Conservation (phyloP, 129 eudicot genomes). For the Heracleum sosnowskyi region DNA sequence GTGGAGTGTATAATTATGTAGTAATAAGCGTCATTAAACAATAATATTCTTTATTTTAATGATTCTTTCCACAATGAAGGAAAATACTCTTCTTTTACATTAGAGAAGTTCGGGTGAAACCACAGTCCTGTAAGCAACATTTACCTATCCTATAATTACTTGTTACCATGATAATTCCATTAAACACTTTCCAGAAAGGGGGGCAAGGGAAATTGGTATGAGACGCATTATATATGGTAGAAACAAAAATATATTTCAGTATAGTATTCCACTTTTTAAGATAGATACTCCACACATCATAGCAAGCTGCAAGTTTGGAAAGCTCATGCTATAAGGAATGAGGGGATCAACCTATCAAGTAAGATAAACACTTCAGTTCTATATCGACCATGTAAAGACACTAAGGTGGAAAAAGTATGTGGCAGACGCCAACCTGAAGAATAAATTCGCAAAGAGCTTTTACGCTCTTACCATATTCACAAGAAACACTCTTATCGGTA, state of each 20-base stretch:
- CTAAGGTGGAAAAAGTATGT: background rate
- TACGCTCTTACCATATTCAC: background rate
- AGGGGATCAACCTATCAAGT: background rate
- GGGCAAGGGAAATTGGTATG: background rate
- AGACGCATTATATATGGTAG: background rate
- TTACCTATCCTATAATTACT: background rate
- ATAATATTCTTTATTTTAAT: background rate
- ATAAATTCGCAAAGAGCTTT: background rate
- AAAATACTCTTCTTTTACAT: too few relatives aligned
- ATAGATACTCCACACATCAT: background rate
- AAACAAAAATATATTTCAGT: background rate
- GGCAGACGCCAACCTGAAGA: background rate
- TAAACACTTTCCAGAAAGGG: background rate
- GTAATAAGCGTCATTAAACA: too few relatives aligned
- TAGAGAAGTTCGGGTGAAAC: background rate
- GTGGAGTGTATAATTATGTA: too few relatives aligned
- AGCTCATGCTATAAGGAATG: background rate
- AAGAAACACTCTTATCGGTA: background rate
- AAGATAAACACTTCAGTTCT: background rate
- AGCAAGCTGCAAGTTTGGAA: background rate
- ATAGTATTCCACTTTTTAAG: background rate
- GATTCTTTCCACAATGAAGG: background rate
- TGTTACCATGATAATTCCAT: background rate
- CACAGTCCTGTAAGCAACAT: background rate
- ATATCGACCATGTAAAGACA: background rate